Conservation (phyloP, 1,139 yeast species). For the Sugiyamaella castrensis region DNA sequence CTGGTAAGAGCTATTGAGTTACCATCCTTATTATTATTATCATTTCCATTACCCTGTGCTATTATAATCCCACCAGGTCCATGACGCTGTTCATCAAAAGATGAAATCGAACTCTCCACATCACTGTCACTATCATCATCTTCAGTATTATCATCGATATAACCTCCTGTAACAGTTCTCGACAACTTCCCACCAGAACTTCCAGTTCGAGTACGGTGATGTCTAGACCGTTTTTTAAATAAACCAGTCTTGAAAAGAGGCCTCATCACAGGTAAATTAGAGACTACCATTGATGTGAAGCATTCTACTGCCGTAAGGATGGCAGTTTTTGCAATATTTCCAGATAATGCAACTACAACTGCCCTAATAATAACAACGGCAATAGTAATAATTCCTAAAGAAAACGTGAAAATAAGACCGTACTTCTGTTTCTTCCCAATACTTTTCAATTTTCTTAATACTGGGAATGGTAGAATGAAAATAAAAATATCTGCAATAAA, state of each 20-base stretch:
- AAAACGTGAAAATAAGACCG: constrained; percentile 32
- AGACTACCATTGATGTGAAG: constrained; percentile 33
- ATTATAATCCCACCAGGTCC: neutral
- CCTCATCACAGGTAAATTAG: constrained; percentile 33
- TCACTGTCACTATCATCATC: constrained; percentile 7
- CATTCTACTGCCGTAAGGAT: constrained; percentile 34
- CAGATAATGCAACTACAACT: constrained; percentile 26
- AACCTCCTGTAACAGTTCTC: neutral
- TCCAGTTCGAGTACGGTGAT: neutral
- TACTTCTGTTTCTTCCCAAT: constrained; percentile 26
- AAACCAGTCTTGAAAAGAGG: constrained; percentile 21
- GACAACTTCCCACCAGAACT: constrained; percentile 5
- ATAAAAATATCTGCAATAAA: constrained; percentile 31
- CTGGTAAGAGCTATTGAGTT: constrained; percentile 1
- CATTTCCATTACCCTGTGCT: no score
- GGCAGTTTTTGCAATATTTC: constrained; percentile 28
- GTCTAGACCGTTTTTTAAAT: neutral
- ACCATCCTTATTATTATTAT: neutral
- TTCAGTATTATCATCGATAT: constrained; percentile 5
- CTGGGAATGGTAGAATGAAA: constrained; percentile 33
- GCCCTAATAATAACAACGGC: constrained; percentile 30
- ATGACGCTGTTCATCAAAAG: neutral
- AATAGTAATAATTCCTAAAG: constrained; percentile 33
- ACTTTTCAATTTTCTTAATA: constrained; percentile 25
- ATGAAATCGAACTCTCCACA: constrained; percentile 11